A percentile compares a stretch with the other conserved stretches of the same genome.
Conservation (phyloP, 2,329 filamentous ascomycete species). For the Fusarium sulawesiense region DNA sequence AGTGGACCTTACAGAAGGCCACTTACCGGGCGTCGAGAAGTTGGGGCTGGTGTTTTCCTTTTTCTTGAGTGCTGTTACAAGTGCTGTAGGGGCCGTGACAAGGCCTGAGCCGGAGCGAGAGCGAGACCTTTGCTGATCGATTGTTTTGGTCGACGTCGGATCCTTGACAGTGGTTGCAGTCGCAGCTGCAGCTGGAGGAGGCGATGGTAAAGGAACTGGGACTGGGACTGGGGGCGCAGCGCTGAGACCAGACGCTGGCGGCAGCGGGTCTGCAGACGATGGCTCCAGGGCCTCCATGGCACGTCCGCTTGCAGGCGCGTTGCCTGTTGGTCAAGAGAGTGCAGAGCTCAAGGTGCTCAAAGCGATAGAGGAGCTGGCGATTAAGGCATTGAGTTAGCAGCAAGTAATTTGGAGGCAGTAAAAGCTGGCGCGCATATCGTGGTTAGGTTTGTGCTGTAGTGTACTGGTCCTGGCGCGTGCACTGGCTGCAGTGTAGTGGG, state of each 20-base stretch:
- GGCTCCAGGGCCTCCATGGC: slow-evolving; percentile 47
- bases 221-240: slow-evolving; percentile 39
- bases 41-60: slow-evolving; percentile 33
- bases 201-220: slow-evolving; percentile 36
- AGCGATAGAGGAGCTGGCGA: slow-evolving; percentile 41
- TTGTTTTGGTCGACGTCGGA: slow-evolving; percentile 38
- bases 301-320: slow-evolving; percentile 38
- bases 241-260: slow-evolving; percentile 47
- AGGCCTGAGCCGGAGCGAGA: slow-evolving; percentile 39
- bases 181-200: slow-evolving; percentile 29
- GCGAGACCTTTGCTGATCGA: slow-evolving; percentile 22
- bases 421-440: slow-evolving; percentile 30
- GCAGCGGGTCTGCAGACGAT: slow-evolving; percentile 42
- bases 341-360: slow-evolving; percentile 45
- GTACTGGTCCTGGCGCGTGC: slow-evolving; percentile 11
- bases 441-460: slow-evolving; percentile 11
- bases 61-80: slow-evolving; percentile 19
- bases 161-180: slow-evolving; percentile 41
- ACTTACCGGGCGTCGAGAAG: slow-evolving; percentile 34
- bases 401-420: slow-evolving; percentile 14
- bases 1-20: slow-evolving; percentile 40
- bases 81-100: slow-evolving; percentile 16
- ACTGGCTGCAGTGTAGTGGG: slow-evolving; percentile 4
- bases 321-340: slow-evolving; percentile 40
- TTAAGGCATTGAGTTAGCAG: slow-evolving; percentile 45